Evolutionary conservation across 495 filamentous ascomycete species (phyloP).

Genomic region (Penicillium silybi): DNA sequence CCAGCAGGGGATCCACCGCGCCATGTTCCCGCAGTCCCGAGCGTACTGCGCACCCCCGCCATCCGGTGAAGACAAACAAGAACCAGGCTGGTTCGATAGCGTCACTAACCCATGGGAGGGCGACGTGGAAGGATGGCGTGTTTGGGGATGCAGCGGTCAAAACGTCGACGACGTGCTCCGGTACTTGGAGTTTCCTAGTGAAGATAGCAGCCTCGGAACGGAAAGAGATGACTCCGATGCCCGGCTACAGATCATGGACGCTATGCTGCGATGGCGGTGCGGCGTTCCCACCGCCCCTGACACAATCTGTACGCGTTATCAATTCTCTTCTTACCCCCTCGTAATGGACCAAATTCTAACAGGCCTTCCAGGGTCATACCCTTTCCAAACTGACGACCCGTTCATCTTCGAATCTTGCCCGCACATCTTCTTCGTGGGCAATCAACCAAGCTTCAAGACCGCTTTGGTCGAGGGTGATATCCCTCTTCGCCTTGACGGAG

Average conservation of each 20-base stretch:
- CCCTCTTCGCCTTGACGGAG: constrained; percentile 31
- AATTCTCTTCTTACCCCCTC: background rate
- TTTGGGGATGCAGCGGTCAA: constrained; percentile 84
- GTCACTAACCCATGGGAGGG: constrained; percentile 94
- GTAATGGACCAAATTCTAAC: constrained; percentile 6
- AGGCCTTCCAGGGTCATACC: constrained; percentile 72
- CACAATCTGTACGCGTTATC: constrained; percentile 72
- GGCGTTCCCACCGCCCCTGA: constrained; percentile 94
- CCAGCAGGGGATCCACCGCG: constrained; percentile 78
- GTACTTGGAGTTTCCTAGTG: constrained; percentile 57
- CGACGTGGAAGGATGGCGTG: constrained; percentile 78
- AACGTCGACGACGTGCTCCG: constrained; percentile 91
- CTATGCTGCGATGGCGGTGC: constrained; percentile 85
- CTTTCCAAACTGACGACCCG: constrained; percentile 86
- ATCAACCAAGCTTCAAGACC: constrained; percentile 79
- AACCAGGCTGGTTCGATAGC: constrained; percentile 75
- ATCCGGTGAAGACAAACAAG: constrained; percentile 41
- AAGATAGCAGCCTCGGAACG: constrained; percentile 18
- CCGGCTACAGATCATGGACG: constrained; percentile 82
- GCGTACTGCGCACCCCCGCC: constrained; percentile 54
- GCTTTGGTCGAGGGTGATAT: constrained; percentile 57
- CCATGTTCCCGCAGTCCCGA: constrained; percentile 73
- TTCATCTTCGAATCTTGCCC: constrained; percentile 82
- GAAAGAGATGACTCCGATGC: constrained; percentile 55
- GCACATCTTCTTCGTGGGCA: constrained; percentile 87